A percentile compares a stretch with the other conserved stretches of the same genome.
Conservation (phyloP, 225 moss, liverwort and hornwort species). For the Asterella californica region DNA sequence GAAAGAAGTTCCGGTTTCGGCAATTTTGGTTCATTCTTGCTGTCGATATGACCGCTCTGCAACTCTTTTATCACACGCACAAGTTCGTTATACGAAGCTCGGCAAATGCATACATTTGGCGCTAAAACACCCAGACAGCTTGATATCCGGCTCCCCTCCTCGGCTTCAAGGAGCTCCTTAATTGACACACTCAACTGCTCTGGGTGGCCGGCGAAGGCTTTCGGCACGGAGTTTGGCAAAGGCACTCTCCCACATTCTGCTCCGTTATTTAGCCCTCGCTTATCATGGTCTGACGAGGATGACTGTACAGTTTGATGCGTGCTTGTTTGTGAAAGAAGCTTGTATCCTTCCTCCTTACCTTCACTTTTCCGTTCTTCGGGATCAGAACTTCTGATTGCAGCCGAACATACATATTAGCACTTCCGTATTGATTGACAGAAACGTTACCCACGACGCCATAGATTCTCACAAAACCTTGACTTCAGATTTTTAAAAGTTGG, state of each 20-base stretch:
- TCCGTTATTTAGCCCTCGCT: neutral
- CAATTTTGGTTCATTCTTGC: conserved; percentile 15
- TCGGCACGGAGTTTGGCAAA: neutral
- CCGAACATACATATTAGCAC: neutral
- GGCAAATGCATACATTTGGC: conserved; percentile 46
- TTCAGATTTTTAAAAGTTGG: neutral
- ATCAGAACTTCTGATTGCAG: neutral
- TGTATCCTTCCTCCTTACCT: neutral
- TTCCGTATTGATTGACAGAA: neutral
- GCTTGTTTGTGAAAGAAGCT: neutral
- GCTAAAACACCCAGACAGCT: conserved; percentile 45
- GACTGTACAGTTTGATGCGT: neutral
- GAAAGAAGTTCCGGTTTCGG: conserved; percentile 24
- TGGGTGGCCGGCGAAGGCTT: neutral
- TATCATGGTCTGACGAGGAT: neutral
- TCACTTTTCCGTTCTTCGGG: neutral
- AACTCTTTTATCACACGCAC: conserved; percentile 43
- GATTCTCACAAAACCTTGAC: neutral
- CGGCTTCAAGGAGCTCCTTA: neutral
- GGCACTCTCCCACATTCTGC: neutral
- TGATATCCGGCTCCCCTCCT: conserved; percentile 17
- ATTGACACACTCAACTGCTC: conserved; percentile 2
- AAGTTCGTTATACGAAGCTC: conserved; percentile 59
- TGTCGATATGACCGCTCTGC: conserved; percentile 23
- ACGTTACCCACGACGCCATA: neutral